These are phyloP conservation scores for Somion occarium DNA, from an alignment of 1,284 basidiomycete genomes.

Conservation along the genomic window DNA sequence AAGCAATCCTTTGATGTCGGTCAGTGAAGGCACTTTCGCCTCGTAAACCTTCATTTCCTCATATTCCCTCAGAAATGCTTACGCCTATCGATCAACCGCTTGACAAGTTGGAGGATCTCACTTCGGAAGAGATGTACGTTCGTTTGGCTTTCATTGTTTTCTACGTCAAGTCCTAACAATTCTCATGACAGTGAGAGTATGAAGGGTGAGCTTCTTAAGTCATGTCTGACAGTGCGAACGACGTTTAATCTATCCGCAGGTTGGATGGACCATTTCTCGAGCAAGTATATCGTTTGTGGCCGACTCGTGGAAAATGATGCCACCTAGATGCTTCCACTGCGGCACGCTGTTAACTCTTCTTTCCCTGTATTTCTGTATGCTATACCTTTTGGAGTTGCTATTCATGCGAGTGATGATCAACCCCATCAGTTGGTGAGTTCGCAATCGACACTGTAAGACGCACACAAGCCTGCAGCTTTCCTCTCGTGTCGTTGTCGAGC, in stretches of 20 bases:
- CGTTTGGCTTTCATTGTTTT: conserved; percentile 13
- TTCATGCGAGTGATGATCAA: too few relatives aligned
- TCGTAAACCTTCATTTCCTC: too few relatives aligned
- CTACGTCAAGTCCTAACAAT: background rate
- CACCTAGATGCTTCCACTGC: conserved; percentile 10
- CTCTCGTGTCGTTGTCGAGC: too few relatives aligned
- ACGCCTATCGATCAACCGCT: conserved; percentile 83
- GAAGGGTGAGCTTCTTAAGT: conserved; percentile 48
- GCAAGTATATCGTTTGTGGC: conserved; percentile 85
- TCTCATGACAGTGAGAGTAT: conserved; percentile 71
- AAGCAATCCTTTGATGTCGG: conserved; percentile 93
- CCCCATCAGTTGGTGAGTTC: too few relatives aligned
- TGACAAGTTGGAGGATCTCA: conserved; percentile 78
- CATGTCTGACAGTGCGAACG: background rate
- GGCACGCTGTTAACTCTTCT: conserved; percentile 2
- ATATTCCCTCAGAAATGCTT: conserved; percentile 86
- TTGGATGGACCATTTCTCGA: conserved; percentile 87
- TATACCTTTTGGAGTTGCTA: background rate
- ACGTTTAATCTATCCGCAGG: conserved; percentile 34
- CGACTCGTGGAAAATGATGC: conserved; percentile 72
- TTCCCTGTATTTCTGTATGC: background rate
- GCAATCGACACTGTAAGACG: too few relatives aligned
- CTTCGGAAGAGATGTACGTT: conserved; percentile 76
- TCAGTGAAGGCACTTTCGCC: conserved; percentile 40
- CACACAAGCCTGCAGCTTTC: too few relatives aligned